These are phyloP conservation scores for Phytophthora syringae DNA, from an alignment of 352 stramenopile genomes.

Conservation along the genomic window DNA sequence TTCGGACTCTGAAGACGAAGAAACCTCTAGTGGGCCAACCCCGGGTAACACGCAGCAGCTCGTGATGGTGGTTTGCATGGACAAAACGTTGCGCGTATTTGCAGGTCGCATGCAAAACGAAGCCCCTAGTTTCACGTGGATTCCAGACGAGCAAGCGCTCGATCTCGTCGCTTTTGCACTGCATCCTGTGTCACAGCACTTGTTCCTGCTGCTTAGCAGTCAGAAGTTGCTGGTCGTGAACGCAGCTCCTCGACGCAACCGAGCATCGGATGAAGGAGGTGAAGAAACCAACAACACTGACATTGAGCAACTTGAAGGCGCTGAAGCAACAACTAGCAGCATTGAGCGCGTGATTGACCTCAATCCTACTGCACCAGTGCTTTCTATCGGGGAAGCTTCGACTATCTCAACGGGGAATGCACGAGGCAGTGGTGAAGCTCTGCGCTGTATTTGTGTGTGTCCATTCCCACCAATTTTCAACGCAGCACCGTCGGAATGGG, in stretches of 20 bases:
- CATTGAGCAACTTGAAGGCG: slow-evolving; percentile 12
- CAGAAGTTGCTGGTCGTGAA: slow-evolving; percentile 64
- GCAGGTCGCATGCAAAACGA: slow-evolving; percentile 52
- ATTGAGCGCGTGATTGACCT: slow-evolving; percentile 51
- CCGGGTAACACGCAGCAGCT: slow-evolving; percentile 36
- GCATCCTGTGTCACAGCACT: slow-evolving; percentile 49
- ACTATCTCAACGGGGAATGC: neutral
- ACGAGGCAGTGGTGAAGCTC: slow-evolving; percentile 2
- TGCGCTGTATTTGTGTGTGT: slow-evolving; percentile 53
- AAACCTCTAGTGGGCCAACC: slow-evolving; percentile 9
- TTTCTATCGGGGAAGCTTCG: neutral
- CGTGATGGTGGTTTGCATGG: slow-evolving; percentile 64
- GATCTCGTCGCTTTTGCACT: slow-evolving; percentile 70
- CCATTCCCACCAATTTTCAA: slow-evolving; percentile 68
- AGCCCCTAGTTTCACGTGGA: slow-evolving; percentile 73
- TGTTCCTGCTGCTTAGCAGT: slow-evolving; percentile 68
- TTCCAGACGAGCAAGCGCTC: slow-evolving; percentile 64
- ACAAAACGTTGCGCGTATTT: slow-evolving; percentile 76
- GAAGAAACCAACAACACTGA: slow-evolving; percentile 2
- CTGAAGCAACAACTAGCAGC: slow-evolving; percentile 21
- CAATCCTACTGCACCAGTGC: slow-evolving; percentile 3
- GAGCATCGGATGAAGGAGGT: neutral
- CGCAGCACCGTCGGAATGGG: slow-evolving; percentile 27
- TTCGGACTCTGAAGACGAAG: slow-evolving; percentile 25
- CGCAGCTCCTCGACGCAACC: slow-evolving; percentile 20